A percentile compares a stretch with the other conserved stretches of the same genome.
Evolutionary conservation across 140 eudicot species (phyloP).

Genomic region (Oenanthe javanica): DNA sequence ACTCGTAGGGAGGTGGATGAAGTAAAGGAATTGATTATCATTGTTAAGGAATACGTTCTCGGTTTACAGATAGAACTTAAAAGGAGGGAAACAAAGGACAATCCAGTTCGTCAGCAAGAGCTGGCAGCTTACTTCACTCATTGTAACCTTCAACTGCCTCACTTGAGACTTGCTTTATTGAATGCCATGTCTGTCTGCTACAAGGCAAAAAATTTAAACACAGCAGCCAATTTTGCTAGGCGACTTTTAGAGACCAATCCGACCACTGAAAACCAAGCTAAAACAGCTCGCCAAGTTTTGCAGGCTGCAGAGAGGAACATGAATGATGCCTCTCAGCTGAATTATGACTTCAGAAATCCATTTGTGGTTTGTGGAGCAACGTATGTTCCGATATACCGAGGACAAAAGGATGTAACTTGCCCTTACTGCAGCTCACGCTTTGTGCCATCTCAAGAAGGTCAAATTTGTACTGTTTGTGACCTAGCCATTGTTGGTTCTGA

Average conservation of each 20-base stretch:
- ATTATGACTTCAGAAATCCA: conserved; percentile 69
- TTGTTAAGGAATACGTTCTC: conserved; percentile 59
- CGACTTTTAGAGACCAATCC: conserved; percentile 70
- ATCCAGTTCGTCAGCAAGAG: conserved; percentile 60
- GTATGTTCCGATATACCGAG: conserved; percentile 47
- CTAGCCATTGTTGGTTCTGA: conserved; percentile 38
- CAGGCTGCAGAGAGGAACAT: conserved; percentile 76
- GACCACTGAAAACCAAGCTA: conserved; percentile 52
- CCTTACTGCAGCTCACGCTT: conserved; percentile 43
- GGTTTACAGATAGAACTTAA: conserved; percentile 60
- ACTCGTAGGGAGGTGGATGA: conserved; percentile 68
- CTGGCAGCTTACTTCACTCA: conserved; percentile 78
- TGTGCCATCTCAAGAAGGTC: conserved; percentile 40
- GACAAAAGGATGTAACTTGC: conserved; percentile 36
- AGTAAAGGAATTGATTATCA: conserved; percentile 49
- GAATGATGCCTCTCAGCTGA: conserved; percentile 47
- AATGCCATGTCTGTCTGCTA: conserved; percentile 70
- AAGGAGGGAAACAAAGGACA: conserved; percentile 53
- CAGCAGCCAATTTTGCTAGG: conserved; percentile 67
- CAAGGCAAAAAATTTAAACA: conserved; percentile 48
- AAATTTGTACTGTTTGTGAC: conserved; percentile 46
- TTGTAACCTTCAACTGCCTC: conserved; percentile 69
- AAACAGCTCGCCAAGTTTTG: conserved; percentile 57
- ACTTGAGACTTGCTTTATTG: conserved; percentile 55
- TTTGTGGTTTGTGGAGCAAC: conserved; percentile 59